These are phyloP conservation scores for Phytophthora sansomeana DNA, from an alignment of 352 stramenopile genomes.

Conservation along the genomic window DNA sequence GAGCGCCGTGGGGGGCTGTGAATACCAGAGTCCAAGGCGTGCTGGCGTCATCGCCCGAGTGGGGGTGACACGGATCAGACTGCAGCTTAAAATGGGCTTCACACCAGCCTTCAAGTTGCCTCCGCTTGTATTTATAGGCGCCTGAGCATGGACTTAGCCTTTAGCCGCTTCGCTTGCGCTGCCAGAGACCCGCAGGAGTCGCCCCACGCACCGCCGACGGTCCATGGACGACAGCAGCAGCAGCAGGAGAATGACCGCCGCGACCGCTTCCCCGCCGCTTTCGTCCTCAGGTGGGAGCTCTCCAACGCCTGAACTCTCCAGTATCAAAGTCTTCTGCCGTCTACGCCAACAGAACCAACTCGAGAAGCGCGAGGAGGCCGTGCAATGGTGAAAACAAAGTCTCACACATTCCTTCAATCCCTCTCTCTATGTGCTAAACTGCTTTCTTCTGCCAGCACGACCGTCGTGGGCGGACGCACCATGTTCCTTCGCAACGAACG, in stretches of 20 bases:
- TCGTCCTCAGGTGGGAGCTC: no score
- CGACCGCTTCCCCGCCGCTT: conserved; percentile 11
- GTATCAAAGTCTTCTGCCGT: conserved; percentile 82
- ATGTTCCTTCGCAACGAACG: conserved; percentile 71
- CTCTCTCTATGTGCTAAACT: neutral
- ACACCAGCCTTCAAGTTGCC: neutral
- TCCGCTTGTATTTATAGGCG: conserved; percentile 14
- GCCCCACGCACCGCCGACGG: neutral
- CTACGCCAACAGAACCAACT: conserved; percentile 81
- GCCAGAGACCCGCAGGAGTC: conserved; percentile 6
- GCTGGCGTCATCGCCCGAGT: conserved; percentile 14
- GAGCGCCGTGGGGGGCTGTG: no score
- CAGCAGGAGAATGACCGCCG: conserved; percentile 31
- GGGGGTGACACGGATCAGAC: neutral
- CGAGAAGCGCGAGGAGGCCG: conserved; percentile 68
- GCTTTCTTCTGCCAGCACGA: conserved; percentile 45
- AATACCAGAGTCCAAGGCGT: neutral
- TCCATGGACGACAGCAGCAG: conserved; percentile 32
- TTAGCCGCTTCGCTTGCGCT: neutral
- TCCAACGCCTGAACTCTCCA: conserved; percentile 32
- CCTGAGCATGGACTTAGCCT: conserved; percentile 1
- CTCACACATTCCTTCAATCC: neutral
- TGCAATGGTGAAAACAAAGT: conserved; percentile 51
- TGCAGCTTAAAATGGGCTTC: neutral
- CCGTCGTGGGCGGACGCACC: conserved; percentile 63